Base-by-base conservation (phyloP, 352 stramenopile genomes). In the Globisporangium polare region DNA sequence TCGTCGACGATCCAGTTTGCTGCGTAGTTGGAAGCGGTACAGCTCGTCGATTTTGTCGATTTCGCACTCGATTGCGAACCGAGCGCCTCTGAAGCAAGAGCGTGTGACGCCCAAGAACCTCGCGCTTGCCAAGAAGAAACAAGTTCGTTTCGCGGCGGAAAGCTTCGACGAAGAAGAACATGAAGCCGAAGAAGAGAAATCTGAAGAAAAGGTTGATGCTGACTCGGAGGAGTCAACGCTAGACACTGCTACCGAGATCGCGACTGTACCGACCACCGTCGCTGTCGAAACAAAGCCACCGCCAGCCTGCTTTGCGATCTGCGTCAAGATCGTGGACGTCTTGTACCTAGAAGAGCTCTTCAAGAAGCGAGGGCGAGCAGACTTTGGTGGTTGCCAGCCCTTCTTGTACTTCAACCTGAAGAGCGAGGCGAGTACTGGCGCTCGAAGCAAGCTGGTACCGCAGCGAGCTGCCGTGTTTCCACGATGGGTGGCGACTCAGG, bases 11-110 rank as follows among this genome's bases (percentile, higher is more conserved):
- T 75, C 86, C 22, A 91, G 76, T 50, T 65, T 94, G 45, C 58
- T 94, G 50, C 76, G 81, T 8, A 90, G 78, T 54, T 94, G 86
- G 86, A 92, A 92, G 57, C 69, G 73, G 17, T 93, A 89, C 64
- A 91, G 89, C 50, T 75, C 75, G 2, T 83, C 75, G 0, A 89
- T 93, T 27, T 62, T 85, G 15, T 86, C 74, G 59, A 78, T 90
- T 65, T 89, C 83, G 0, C 71, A 80, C 33, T 63, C 78, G n/a
- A 57, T 88, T 9, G 65, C 75, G 24, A 62, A 35, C 24, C 57
- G 35, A 31, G 65, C 35, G 33, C 56, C 45, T 13, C 2, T 50
- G 41, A 57, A 9, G 12, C 29, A 33, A 12, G 49, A 43, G 24
- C 56, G 18, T 7, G 42, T 24, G 42, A 26, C 26, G 18, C 27